Conservation (phyloP, 179 eudicot species). For the Beta lomatogona region DNA sequence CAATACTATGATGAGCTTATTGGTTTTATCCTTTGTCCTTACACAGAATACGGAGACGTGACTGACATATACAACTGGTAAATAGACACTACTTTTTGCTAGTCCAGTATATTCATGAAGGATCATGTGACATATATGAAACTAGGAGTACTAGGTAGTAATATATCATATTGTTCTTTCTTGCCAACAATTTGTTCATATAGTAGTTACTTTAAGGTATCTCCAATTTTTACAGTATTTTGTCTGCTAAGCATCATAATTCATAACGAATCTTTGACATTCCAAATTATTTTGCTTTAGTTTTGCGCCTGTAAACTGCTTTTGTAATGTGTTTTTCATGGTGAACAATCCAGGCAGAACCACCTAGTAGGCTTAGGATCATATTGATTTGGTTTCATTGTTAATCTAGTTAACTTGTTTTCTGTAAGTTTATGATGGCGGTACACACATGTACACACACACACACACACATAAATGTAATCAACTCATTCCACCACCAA, state of each 20-base stretch:
- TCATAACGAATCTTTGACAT: neutral
- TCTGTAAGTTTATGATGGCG: neutral
- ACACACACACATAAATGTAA: neutral
- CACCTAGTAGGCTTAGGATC: neutral
- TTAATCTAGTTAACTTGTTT: neutral
- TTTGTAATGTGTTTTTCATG: neutral
- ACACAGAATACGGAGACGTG: conserved; percentile 96
- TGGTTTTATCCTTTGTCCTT: conserved; percentile 11
- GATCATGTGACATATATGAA: conserved; percentile 3
- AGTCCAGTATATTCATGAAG: conserved; percentile 16
- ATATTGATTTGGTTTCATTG: neutral
- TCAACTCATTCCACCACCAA: neutral
- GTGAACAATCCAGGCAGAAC: neutral
- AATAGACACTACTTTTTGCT: conserved; percentile 25
- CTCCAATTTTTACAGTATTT: conserved; percentile 4
- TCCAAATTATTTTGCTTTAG: conserved; percentile 1
- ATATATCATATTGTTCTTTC: neutral
- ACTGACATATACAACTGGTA: conserved; percentile 98
- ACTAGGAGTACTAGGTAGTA: neutral
- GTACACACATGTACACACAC: neutral
- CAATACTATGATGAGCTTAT: conserved; percentile 10
- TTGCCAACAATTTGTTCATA: no score
- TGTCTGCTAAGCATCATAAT: neutral
- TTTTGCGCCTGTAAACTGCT: neutral
- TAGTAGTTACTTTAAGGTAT: neutral